Evolutionary conservation across 2,329 filamentous ascomycete genomes (phyloP), one percentile per base, ranked within the genome.

Genomic region (Magnaporthiopsis rhizophila): DNA sequence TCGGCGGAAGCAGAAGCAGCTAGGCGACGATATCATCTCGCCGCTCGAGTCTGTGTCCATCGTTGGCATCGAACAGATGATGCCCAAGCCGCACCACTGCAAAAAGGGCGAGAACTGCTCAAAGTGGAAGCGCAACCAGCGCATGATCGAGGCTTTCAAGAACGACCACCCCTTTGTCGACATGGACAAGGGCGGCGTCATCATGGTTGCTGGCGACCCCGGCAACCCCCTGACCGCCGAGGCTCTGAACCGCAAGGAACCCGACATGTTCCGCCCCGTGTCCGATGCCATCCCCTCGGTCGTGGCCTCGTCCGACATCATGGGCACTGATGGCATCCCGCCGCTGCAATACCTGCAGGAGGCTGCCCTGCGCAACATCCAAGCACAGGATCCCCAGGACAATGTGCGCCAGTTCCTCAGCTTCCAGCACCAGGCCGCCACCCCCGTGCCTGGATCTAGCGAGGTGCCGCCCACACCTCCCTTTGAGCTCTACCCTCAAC

Each of bases 341-440:
- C 81, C 87, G 30, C 81, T 93, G 66, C 83, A 85, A 65, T 85
- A 87, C 67, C 83, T 97, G 53, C 88, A 92, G 70, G 88, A 92
- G 74, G 86, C 89, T 61, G 83, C 82, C 58, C 86, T 97, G 21
- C 86, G 87, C 65, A 86, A 82, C 67, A 74, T 97, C 38, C 83
- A 89, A 72, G 80, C 81, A 24, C 84, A 89, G 63, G 92, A 97
- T 72, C 90, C 93, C 7, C 93, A 96, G 74, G 93, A 97, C 77
- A 96, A 94, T 70, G 92, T 98, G 50, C 88, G 91, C 72, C 91
- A 96, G 69, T 98, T 97, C 76, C 83, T 98, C 63, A 86, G 86
- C 72, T 93, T 97, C 74, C 94, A 98, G 74, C 88, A 90, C 73
- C 82, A 84, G 64, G 67, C 74, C 30, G 69, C 69, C 34, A 36